Conservation (phyloP, 2,329 filamentous ascomycete species). For the Talaromyces islandicus region DNA sequence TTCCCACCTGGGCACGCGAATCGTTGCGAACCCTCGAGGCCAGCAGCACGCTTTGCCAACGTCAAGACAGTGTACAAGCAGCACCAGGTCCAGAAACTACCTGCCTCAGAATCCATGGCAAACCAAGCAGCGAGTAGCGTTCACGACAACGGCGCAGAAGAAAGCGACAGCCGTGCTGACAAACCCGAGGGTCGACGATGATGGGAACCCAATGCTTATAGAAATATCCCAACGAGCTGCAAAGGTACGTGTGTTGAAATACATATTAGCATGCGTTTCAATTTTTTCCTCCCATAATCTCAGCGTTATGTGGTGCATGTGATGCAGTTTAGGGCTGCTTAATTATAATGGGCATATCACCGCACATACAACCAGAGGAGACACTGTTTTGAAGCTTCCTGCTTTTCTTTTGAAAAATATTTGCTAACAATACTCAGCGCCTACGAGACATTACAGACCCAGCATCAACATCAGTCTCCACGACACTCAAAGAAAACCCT, state of each 20-base stretch:
- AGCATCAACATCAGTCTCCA: slow-evolving; percentile 31
- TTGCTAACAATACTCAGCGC: slow-evolving; percentile 40
- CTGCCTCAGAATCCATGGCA: not conserved
- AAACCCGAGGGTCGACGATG: slow-evolving; percentile 74
- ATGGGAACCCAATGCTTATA: slow-evolving; percentile 76
- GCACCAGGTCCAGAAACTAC: not conserved
- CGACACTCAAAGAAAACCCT: slow-evolving; percentile 53
- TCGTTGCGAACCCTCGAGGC: not conserved
- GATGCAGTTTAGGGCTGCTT: too few species aligned
- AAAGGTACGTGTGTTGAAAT: slow-evolving; percentile 49
- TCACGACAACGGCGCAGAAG: slow-evolving; percentile 22
- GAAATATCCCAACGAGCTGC: slow-evolving; percentile 80
- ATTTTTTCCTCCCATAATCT: not conserved
- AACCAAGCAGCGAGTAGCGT: slow-evolving; percentile 22
- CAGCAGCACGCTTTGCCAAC: not conserved
- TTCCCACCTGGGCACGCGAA: not conserved
- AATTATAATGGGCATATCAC: too few species aligned
- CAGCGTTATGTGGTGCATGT: not conserved
- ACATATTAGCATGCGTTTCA: not conserved
- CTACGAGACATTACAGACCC: slow-evolving; percentile 66
- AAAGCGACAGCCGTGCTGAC: slow-evolving; percentile 39
- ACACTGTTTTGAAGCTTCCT: not conserved
- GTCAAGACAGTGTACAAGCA: not conserved
- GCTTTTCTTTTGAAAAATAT: not conserved
- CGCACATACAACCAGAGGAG: not conserved